phyloP scores from a whole-genome alignment of 805 yeast genomes.

The Schwanniomyces vanrijiae region DNA sequence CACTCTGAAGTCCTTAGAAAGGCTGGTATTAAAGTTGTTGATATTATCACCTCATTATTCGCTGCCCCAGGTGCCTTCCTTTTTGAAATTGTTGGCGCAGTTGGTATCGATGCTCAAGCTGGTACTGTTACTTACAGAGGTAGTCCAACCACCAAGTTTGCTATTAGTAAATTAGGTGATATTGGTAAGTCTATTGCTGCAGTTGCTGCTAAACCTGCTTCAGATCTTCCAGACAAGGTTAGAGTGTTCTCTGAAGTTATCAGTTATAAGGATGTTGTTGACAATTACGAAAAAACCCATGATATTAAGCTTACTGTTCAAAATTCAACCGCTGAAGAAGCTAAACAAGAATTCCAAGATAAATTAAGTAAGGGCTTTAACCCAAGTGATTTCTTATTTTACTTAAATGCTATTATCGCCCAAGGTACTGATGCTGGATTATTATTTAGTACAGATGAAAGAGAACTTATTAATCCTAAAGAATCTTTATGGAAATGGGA shows the following conservation, averaged over 20 bases:
- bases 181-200: slow-evolving; percentile 45
- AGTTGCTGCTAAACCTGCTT: slow-evolving; percentile 36
- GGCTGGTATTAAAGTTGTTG: slow-evolving; percentile 48
- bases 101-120: slow-evolving; percentile 36
- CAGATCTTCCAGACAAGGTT: slow-evolving; percentile 42
- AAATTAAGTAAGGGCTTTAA: slow-evolving; percentile 29
- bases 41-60: slow-evolving; percentile 41
- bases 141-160: slow-evolving; percentile 32
- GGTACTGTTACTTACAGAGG: slow-evolving; percentile 40
- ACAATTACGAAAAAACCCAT: slow-evolving; percentile 40
- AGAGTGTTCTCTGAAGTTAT: slow-evolving; percentile 43
- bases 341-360: slow-evolving; percentile 27
- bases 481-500: slow-evolving; percentile 40
- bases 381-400: slow-evolving; percentile 32
- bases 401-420: slow-evolving; percentile 33
- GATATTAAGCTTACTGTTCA: slow-evolving; percentile 31
- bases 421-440: slow-evolving; percentile 44
- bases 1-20: slow-evolving; percentile 42
- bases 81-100: slow-evolving; percentile 31
- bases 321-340: slow-evolving; percentile 28
- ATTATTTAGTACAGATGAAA: slow-evolving; percentile 19
- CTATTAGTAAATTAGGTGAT: slow-evolving; percentile 39
- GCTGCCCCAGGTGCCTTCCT: slow-evolving; percentile 32
- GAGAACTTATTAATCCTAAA: slow-evolving; percentile 37
- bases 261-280: slow-evolving; percentile 37